Conservation (phyloP, 768 basidiomycete species). For the Phanerochaete carnosa region DNA sequence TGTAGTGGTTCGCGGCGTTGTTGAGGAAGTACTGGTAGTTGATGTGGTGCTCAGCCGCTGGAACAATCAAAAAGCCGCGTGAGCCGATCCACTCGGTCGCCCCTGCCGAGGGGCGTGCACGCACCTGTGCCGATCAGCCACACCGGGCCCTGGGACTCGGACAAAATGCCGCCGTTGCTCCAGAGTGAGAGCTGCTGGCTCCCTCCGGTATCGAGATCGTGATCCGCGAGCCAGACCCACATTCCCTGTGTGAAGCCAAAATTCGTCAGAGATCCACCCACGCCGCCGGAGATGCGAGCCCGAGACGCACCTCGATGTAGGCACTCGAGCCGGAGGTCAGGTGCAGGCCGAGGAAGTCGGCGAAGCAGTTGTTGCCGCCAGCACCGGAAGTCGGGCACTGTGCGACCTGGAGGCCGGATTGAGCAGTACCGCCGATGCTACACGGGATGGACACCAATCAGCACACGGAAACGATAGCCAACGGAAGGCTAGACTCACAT, state of each 20-base stretch:
- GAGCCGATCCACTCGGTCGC: neutral
- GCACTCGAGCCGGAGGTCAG: slow-evolving; percentile 39
- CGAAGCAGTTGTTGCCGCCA: slow-evolving; percentile 46
- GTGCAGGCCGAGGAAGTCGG: slow-evolving; percentile 66
- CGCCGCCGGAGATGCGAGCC: neutral
- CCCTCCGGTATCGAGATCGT: slow-evolving; percentile 61
- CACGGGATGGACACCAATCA: neutral
- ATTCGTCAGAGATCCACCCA: neutral
- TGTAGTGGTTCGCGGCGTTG: slow-evolving; percentile 62
- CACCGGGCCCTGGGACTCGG: slow-evolving; percentile 71
- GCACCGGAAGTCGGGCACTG: slow-evolving; percentile 33
- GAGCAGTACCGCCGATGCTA: slow-evolving; percentile 26
- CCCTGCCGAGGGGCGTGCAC: neutral
- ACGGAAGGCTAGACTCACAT: slow-evolving; percentile 15
- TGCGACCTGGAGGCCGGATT: slow-evolving; percentile 27
- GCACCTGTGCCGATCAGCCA: slow-evolving; percentile 74
- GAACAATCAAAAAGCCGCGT: neutral
- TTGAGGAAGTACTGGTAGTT: slow-evolving; percentile 69
- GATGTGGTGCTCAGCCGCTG: slow-evolving; percentile 50
- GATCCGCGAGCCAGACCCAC: slow-evolving; percentile 85
- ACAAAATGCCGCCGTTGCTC: slow-evolving; percentile 66
- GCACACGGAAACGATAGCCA: neutral
- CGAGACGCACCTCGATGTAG: slow-evolving; percentile 53
- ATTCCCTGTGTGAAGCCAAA: slow-evolving; percentile 22
- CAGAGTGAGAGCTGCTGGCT: slow-evolving; percentile 53